A percentile compares a stretch with the other conserved stretches of the same genome.
Evolutionary conservation across 2,329 filamentous ascomycete species (phyloP).

Genomic region (Chaetomium sp.): DNA sequence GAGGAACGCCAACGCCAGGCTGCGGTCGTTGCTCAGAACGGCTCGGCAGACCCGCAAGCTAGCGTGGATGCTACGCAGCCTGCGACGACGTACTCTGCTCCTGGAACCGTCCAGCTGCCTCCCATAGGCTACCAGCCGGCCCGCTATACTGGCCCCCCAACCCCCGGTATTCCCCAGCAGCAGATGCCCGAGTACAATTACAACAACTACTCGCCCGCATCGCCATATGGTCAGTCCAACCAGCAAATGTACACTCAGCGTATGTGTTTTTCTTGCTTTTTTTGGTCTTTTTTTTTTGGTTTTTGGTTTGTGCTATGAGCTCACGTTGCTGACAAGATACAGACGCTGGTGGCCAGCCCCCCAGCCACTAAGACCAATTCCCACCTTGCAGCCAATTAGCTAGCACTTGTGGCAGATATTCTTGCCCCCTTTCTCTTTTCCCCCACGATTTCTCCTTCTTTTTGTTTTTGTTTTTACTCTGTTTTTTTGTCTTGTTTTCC

Average conservation of each 20-base stretch:
- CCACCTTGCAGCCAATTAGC: not conserved
- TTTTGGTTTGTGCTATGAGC: not conserved
- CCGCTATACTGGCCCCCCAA: slow-evolving; percentile 60
- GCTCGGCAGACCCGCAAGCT: slow-evolving; percentile 41
- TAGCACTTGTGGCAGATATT: not conserved
- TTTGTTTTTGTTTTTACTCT: not conserved
- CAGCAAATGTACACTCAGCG: slow-evolving; percentile 57
- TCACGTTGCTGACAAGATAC: slow-evolving; percentile 7
- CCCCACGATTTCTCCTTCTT: not conserved
- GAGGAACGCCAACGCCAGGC: slow-evolving; percentile 68
- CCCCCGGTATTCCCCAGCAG: slow-evolving; percentile 44
- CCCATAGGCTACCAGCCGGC: slow-evolving; percentile 66
- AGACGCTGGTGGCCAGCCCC: slow-evolving; percentile 27
- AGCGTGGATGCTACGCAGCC: slow-evolving; percentile 47
- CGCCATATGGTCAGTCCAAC: slow-evolving; percentile 50
- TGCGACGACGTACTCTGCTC: slow-evolving; percentile 50
- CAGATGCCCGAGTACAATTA: slow-evolving; percentile 51
- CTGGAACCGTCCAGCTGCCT: slow-evolving; percentile 59
- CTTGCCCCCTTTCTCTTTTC: not conserved
- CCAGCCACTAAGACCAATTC: not conserved
- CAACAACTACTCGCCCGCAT: slow-evolving; percentile 51
- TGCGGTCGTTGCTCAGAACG: slow-evolving; percentile 49
- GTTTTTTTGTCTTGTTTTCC: not conserved
- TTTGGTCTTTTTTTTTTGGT: not conserved
- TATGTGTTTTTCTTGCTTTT: slow-evolving; percentile 28